A percentile compares a stretch with the other conserved stretches of the same genome.
These are phyloP conservation scores for Lodderomyces jiufengensis DNA, from an alignment of 1,139 yeast genomes.

Conservation along the genomic window DNA sequence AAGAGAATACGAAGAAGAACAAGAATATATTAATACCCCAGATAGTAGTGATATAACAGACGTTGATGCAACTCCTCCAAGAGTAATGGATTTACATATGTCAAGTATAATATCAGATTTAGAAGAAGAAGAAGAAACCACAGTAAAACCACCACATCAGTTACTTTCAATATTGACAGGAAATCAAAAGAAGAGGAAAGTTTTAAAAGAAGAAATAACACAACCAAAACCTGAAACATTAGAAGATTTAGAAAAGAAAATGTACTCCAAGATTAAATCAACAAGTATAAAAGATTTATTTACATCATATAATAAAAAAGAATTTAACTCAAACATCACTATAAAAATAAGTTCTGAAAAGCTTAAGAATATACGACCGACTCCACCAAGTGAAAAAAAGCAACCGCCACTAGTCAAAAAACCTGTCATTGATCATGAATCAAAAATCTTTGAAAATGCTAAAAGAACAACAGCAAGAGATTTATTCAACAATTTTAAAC, in stretches of 20 bases:
- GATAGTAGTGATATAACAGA: no score
- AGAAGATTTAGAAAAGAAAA: slow-evolving; percentile 7
- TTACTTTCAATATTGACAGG: slow-evolving; percentile 4
- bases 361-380: background rate
- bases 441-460: slow-evolving; percentile 6
- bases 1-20: slow-evolving; percentile 9
- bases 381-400: slow-evolving; percentile 1
- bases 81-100: no score
- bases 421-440: slow-evolving; percentile 2
- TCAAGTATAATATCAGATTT: background rate
- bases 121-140: slow-evolving; percentile 16
- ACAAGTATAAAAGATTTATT: slow-evolving; percentile 24
- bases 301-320: slow-evolving; percentile 9
- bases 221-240: slow-evolving; percentile 1
- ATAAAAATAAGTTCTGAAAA: no score
- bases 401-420: background rate
- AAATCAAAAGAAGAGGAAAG: slow-evolving; percentile 8
- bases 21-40: no score
- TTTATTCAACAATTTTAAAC: slow-evolving; percentile 9
- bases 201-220: background rate
- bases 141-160: background rate
- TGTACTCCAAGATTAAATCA: slow-evolving; percentile 16
- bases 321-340: slow-evolving; percentile 3
- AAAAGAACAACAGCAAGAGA: slow-evolving; percentile 14
- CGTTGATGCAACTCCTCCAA: no score